Conservation (phyloP, 495 filamentous ascomycete species). For the Annulohypoxylon moriforme region DNA sequence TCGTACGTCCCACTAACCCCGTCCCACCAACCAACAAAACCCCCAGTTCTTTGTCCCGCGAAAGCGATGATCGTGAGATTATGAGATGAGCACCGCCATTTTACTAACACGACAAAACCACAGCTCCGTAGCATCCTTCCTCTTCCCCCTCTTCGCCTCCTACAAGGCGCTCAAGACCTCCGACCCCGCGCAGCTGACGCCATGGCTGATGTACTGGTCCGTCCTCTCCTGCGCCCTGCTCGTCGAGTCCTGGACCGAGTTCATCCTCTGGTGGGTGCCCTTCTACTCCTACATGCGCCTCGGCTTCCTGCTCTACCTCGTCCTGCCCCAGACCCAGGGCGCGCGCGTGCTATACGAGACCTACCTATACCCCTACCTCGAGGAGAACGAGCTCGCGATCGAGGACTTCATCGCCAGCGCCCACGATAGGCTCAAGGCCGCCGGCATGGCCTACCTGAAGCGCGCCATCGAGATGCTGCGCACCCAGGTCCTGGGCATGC, state of each 20-base stretch:
- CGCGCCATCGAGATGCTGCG: constrained; percentile 78
- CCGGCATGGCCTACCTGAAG: constrained; percentile 85
- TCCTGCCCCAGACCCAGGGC: constrained; percentile 96
- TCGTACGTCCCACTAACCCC: constrained; percentile 68
- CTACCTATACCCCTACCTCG: constrained; percentile 88
- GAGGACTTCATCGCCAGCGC: constrained; percentile 85
- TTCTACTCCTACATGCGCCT: constrained; percentile 96
- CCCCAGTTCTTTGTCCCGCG: constrained; percentile 14
- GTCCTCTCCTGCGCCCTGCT: constrained; percentile 84
- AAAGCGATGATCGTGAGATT: constrained; percentile 6
- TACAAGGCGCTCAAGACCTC: constrained; percentile 97
- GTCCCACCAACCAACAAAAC: constrained; percentile 1
- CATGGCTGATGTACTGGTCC: constrained; percentile 99
- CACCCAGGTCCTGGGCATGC: constrained; percentile 76
- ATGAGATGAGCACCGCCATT: constrained; percentile 4
- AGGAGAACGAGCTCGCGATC: constrained; percentile 87
- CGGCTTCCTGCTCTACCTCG: constrained; percentile 89
- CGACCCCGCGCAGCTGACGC: constrained; percentile 88
- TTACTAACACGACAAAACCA: constrained; percentile 22
- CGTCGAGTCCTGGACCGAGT: constrained; percentile 87
- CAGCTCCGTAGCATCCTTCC: constrained; percentile 87
- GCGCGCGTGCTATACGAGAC: constrained; percentile 84
- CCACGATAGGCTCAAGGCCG: constrained; percentile 81
- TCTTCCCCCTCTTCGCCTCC: constrained; percentile 96
- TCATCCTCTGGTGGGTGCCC: constrained; percentile 88